Percentiles rank a stretch among this genome's conserved stretches.
These are phyloP conservation scores for Kalaharituber pfeilii DNA, from an alignment of 2,329 filamentous ascomycete species.

Conservation along the genomic window DNA sequence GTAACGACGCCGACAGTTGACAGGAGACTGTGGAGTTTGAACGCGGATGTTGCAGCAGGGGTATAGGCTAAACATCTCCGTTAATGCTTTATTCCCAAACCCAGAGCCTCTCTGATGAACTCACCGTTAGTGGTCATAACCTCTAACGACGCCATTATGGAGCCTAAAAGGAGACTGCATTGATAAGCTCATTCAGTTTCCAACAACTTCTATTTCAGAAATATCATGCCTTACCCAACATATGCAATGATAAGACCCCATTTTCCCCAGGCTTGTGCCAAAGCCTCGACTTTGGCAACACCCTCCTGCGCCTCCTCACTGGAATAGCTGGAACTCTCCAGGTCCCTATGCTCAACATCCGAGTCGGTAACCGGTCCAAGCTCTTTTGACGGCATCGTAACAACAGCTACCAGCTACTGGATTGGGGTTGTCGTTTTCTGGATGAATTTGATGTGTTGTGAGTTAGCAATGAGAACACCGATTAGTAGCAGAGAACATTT, in stretches of 20 bases:
- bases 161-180: slow-evolving; percentile 18
- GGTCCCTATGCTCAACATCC: too few species aligned
- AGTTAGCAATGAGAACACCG: too few species aligned
- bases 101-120: neutral
- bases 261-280: slow-evolving; percentile 34
- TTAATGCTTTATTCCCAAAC: neutral
- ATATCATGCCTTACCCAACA: slow-evolving; percentile 21
- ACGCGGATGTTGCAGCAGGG: slow-evolving; percentile 49
- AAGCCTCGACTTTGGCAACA: slow-evolving; percentile 34
- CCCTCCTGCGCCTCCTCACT: slow-evolving; percentile 32
- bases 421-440: too few species aligned
- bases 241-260: slow-evolving; percentile 33
- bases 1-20: slow-evolving; percentile 48
- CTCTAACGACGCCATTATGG: neutral
- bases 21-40: slow-evolving; percentile 45
- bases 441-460: too few species aligned
- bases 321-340: too few species aligned
- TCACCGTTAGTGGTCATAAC: neutral
- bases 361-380: neutral
- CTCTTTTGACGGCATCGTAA: neutral
- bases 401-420: too few species aligned
- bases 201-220: neutral
- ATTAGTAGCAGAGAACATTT: too few species aligned
- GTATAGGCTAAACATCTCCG: neutral
- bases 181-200: neutral